Percentiles rank a stretch among this genome's conserved stretches.
These are phyloP conservation scores for Ustilago crameri DNA, from an alignment of 1,284 basidiomycete species.

Conservation along the genomic window DNA sequence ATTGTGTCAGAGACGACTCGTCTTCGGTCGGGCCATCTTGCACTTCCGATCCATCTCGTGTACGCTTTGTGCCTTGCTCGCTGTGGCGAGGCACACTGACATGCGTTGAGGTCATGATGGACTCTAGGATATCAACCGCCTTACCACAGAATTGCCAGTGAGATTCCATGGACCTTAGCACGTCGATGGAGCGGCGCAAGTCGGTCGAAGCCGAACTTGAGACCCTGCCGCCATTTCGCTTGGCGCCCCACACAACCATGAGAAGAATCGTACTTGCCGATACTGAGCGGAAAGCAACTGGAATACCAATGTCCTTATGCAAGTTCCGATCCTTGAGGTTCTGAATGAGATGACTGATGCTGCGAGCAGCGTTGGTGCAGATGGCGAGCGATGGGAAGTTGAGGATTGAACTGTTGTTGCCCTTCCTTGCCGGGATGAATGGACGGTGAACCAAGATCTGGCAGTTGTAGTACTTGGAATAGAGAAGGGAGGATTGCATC, in stretches of 20 bases:
- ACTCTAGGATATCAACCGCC: slow-evolving; percentile 43
- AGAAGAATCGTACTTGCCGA: slow-evolving; percentile 50
- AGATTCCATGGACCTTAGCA: slow-evolving; percentile 45
- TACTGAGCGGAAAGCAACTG: slow-evolving; percentile 32
- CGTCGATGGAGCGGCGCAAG: slow-evolving; percentile 52
- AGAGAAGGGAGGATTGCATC: slow-evolving; percentile 51
- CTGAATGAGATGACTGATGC: slow-evolving; percentile 51
- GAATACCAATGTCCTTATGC: slow-evolving; percentile 21
- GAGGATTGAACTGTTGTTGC: slow-evolving; percentile 44
- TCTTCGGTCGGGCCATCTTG: slow-evolving; percentile 9
- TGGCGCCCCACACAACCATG: slow-evolving; percentile 56
- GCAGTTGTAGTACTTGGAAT: slow-evolving; percentile 57
- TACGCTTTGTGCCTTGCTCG: slow-evolving; percentile 46
- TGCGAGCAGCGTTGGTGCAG: slow-evolving; percentile 61
- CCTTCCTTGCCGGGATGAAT: slow-evolving; percentile 57
- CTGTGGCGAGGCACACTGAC: slow-evolving; percentile 20
- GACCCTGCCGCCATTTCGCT: slow-evolving; percentile 45
- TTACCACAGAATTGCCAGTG: slow-evolving; percentile 55
- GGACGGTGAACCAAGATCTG: slow-evolving; percentile 63
- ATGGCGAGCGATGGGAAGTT: slow-evolving; percentile 64
- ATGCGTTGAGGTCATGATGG: slow-evolving; percentile 44
- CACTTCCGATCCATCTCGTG: slow-evolving; percentile 22
- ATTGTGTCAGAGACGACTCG: neutral
- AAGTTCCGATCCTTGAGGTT: slow-evolving; percentile 46
- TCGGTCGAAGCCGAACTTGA: slow-evolving; percentile 54